Evolutionary conservation across 176 grass and related monocot species (phyloP), one percentile per base, ranked within the genome.

Genomic region (Saccharum officinarum): DNA sequence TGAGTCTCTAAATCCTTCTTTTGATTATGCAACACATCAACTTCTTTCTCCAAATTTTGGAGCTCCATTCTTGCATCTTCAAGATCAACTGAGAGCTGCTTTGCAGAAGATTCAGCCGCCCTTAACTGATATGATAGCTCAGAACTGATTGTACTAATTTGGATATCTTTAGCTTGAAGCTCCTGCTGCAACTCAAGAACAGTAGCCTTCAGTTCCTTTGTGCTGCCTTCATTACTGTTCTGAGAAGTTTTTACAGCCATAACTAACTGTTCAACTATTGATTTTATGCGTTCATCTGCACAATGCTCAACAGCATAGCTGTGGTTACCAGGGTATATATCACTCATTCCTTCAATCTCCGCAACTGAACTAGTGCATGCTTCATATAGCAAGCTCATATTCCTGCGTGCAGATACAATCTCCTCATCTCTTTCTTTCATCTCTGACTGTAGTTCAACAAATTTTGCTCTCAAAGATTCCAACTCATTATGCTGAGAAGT

Each of bases 111-210:
- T 87, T 98, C 89, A 46, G 85, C 83, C 45, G 71, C 86, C 85
- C 89, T 95, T 94, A 98, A 82, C 69, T 98, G 93, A 87, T 88
- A 94, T 26, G 91, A 82, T 86, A 98, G 89, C 66, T 95, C 96
- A n/a, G 89, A 86, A 83, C 89, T 86, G 64, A 94, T 89, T 86
- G 77, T 86, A 78, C 82, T 95, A 44, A 95, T 88, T 87, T 86
- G 89, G 46, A 90, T 82, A 88, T 95, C 93, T 87, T 95, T 98
- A 83, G 81, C 89, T 63, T 92, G 91, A 67, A 98, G 71, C 82
- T 94, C 91, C 82, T 89, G 92, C 88, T 95, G 93, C 83, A 98
- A 89, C 47, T 98, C 89, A 84, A 88, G 65, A 67, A 98, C 68
- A 63, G 61, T 92, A 69, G 85, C 87, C 80, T 95, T 98, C 63